Base-by-base conservation (phyloP, 192 early-diverging fungal species). In the Tieghemiomyces parasiticus region DNA sequence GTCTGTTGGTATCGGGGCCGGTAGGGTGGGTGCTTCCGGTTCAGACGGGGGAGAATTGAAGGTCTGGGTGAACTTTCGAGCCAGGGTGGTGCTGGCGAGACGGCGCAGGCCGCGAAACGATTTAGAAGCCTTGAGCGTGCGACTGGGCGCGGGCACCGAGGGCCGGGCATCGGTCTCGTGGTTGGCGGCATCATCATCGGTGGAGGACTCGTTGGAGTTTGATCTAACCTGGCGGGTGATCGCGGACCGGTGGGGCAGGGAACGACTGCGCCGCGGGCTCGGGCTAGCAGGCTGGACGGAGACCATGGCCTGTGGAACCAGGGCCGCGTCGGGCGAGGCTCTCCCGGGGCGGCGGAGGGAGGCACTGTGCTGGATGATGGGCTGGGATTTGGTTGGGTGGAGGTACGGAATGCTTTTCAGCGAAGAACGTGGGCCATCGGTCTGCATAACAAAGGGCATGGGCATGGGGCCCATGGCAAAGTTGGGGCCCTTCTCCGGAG, bases 321-420 rank as follows among this genome's bases (percentile, higher is more conserved):
- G 8, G 20, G 25, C 19, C 46, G 8, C 46, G 46, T 24, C 25
- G n/a, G n/a, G n/a, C n/a, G n/a, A n/a, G n/a, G n/a, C n/a, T n/a
- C n/a, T n/a, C n/a, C 38, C 14, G 50, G 50, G 26, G 50, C 30
- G 1, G 13, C 50, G 16, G 26, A 20, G 50, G 24, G 14, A 14
- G 50, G 38, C 8, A 16, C 30, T 2, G 12, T 24, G 26, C 30
- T 13, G 2, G 26, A 2, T 52, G 50, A 52, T 52, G 24, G 47
- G 47, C 4, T 48, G n/a, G 20, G 47, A 48, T 25, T 48, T 48
- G 47, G 47, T 48, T 6, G 6, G 24, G 47, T 48, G 6, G 9
- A 48, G 47, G n/a, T 48, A 48, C 10, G 47, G 24, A 25, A 48
- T 48, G 47, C 47, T 25, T 56, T 56, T 56, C 16, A 56, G 34